A percentile compares a stretch with the other conserved stretches of the same genome.
Evolutionary conservation across 169 alveolate species (phyloP).

Genomic region (Plasmodium gaboni): DNA sequence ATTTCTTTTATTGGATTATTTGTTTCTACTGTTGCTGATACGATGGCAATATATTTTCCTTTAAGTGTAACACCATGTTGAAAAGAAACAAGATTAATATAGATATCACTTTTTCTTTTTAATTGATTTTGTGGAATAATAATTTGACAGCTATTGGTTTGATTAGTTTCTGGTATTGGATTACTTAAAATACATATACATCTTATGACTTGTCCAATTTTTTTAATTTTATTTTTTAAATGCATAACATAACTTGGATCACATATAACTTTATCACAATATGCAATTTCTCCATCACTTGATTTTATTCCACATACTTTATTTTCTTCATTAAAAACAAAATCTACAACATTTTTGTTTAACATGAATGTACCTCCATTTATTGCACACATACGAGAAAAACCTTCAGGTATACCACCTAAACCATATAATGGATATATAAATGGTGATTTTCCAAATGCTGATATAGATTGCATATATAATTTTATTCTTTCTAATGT

Average conservation of each 20-base stretch:
- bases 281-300: slow-evolving; percentile 93
- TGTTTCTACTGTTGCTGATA: slow-evolving; percentile 97
- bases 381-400: slow-evolving; percentile 96
- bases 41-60: slow-evolving; percentile 96
- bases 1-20: slow-evolving; percentile 93
- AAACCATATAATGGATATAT: slow-evolving; percentile 98
- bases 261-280: slow-evolving; percentile 94
- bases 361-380: slow-evolving; percentile 98
- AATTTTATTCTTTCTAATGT: slow-evolving; percentile 94
- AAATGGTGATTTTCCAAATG: slow-evolving; percentile 98
- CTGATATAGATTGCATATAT: slow-evolving; percentile 95
- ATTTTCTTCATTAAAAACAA: slow-evolving; percentile 92
- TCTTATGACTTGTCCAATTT: slow-evolving; percentile 88
- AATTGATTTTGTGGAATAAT: slow-evolving; percentile 96
- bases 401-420: slow-evolving; percentile 98
- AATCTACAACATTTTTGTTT: slow-evolving; percentile 93
- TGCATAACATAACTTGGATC: slow-evolving; percentile 95
- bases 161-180: slow-evolving; percentile 96
- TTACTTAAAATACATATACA: slow-evolving; percentile 95
- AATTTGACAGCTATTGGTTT: slow-evolving; percentile 95
- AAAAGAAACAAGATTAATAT: slow-evolving; percentile 94
- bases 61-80: slow-evolving; percentile 95
- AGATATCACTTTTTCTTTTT: slow-evolving; percentile 93
- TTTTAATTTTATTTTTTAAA: slow-evolving; percentile 80
- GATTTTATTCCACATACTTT: slow-evolving; percentile 94